phyloP scores from a whole-genome alignment of 2,329 filamentous ascomycete genomes.

The Paraphaeosphaeria sporulosa region DNA sequence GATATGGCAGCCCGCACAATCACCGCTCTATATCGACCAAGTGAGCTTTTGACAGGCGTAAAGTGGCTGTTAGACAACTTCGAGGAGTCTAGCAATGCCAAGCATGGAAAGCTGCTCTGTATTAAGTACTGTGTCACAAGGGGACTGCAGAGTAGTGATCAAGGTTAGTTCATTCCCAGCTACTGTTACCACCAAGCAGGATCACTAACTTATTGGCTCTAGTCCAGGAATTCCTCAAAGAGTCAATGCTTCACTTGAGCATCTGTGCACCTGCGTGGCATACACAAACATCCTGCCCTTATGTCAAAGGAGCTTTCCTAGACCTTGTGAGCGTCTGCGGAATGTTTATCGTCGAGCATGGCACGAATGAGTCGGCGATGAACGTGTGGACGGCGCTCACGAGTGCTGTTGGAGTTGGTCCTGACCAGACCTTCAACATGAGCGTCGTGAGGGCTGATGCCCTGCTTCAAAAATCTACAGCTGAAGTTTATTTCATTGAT shows the following conservation, averaged over 20 bases:
- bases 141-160: constrained; percentile 21
- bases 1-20: constrained; percentile 81
- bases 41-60: constrained; percentile 33
- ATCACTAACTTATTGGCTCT: constrained; percentile 10
- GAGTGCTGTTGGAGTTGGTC: constrained; percentile 27
- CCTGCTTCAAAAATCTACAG: constrained; percentile 30
- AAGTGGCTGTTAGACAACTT: constrained; percentile 27
- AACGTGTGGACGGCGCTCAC: constrained; percentile 32
- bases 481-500: constrained; percentile 35
- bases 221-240: constrained; percentile 27
- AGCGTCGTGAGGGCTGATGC: constrained; percentile 19
- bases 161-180: neutral
- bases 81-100: constrained; percentile 29
- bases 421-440: constrained; percentile 25
- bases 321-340: constrained; percentile 44
- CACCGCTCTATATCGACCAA: constrained; percentile 42
- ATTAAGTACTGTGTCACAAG: constrained; percentile 43
- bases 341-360: constrained; percentile 28
- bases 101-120: constrained; percentile 42
- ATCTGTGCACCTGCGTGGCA: constrained; percentile 26
- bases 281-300: constrained; percentile 33
- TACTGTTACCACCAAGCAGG: neutral
- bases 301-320: constrained; percentile 46
- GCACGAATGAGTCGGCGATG: constrained; percentile 26
- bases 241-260: constrained; percentile 29